Evolutionary conservation across 108 stramenopile species (phyloP).

Genomic region (Stephanodiscus minutulus): DNA sequence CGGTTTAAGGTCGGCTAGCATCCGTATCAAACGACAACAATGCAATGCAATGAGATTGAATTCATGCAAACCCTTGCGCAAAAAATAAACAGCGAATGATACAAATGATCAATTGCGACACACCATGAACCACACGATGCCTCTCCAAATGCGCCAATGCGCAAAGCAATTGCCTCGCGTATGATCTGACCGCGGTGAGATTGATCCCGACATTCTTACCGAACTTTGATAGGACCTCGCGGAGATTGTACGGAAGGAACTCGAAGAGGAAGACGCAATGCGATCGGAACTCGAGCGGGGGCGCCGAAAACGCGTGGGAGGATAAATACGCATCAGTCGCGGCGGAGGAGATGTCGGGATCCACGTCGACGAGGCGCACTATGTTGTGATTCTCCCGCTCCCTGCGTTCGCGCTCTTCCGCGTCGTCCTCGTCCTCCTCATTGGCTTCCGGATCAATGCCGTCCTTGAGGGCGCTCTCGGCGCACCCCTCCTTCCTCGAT

Average conservation of each 20-base stretch:
- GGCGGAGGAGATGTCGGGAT: slow-evolving; percentile 40
- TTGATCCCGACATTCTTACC: slow-evolving; percentile 93
- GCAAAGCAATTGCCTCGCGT: slow-evolving; percentile 88
- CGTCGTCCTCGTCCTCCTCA: slow-evolving; percentile 54
- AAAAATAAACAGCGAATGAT: not conserved
- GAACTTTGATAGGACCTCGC: slow-evolving; percentile 87
- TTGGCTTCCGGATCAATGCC: slow-evolving; percentile 7
- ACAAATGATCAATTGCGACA: slow-evolving; percentile 1
- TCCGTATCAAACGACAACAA: not conserved
- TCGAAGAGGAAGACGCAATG: slow-evolving; percentile 90
- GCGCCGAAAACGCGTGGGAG: slow-evolving; percentile 30
- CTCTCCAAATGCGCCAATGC: slow-evolving; percentile 86
- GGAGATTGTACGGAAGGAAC: slow-evolving; percentile 83
- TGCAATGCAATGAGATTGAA: not conserved
- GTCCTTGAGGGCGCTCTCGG: not conserved
- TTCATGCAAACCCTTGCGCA: not conserved
- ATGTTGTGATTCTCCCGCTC: slow-evolving; percentile 66
- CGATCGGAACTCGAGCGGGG: slow-evolving; percentile 65
- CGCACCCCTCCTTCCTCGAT: slow-evolving; percentile 2
- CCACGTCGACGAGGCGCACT: slow-evolving; percentile 58
- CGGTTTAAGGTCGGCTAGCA: slow-evolving; percentile 92
- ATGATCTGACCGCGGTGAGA: slow-evolving; percentile 86
- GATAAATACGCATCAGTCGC: slow-evolving; percentile 14
- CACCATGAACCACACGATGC: slow-evolving; percentile 86
- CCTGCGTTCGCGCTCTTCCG: slow-evolving; percentile 39